Base-by-base conservation (phyloP, 78 protist species). In the Speleostelium caveatum region DNA sequence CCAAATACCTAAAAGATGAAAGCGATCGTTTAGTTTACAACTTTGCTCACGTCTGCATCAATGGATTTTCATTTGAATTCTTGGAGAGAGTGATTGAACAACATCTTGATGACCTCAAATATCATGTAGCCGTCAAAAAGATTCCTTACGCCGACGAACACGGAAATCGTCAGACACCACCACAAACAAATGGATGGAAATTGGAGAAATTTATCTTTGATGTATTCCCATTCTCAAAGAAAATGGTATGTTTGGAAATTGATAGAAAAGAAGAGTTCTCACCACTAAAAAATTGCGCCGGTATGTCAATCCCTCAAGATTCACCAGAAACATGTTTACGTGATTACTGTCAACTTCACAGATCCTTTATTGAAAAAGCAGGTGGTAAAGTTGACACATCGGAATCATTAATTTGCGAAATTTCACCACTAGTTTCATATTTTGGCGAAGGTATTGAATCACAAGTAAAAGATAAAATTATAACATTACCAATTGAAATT, bases 171-270 rank as follows among this genome's bases (percentile, higher is more conserved):
- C 17, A 22, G 67, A 76, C 60, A 73, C 76, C 80, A 8, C 2
- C 33, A 49, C 56, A 30, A 26, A 39, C 33, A 32, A 83, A 92
- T 77, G 96, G 91, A 10, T 93, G 85, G 91, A 98, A 98, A 90
- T 30, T 96, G 71, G 99, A 98, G 69, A 38, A 86, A 72, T 98
- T 98, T 56, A 93, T 98, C 38, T 98, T 97, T 73, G 99, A 98
- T 53, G 95, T 93, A 24, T 96, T 98, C 87, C 94, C 86, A 0
- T 86, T 67, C 5, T 86, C 96, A 24, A 53, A 60, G 42, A 63
- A 74, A 32, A 68, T 77, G 74, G 68, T 75, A 22, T 66, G 86
- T 55, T 49, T 92, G 22, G 79, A 92, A 28, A 92, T 85, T 2
- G 76, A 60, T 8, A 76, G 99, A 42, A 39, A 76, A 6, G 75